Evolutionary conservation across 2,329 filamentous ascomycete species (phyloP), one percentile per base, ranked within the genome.

Genomic region (Boeremia exigua): DNA sequence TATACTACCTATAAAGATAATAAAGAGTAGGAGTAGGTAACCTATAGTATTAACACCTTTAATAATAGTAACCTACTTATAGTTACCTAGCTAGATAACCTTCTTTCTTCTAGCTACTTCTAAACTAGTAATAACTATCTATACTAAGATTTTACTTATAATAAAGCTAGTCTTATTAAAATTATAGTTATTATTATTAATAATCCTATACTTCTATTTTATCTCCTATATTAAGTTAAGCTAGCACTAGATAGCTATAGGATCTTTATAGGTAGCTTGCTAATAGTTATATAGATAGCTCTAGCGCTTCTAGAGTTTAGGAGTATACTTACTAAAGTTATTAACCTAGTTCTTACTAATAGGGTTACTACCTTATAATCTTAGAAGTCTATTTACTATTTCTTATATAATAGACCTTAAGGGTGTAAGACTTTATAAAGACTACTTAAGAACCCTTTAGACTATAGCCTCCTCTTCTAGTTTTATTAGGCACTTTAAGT

Each of bases 341-440:
- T 51, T 32, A 40, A 48, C 39, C 59, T 48, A 63, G 44, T 55
- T 43, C 19, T 54, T 56, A n/a, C 55, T 56, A 34, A 57, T 52
- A 38, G 29, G 30, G 17, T 46, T 32, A 25, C 30, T 38, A 27
- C 37, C 34, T 4, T 48, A 52, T 36, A 17, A 28, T 9, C 28
- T 38, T 12, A 63, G 55, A 15, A 63, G 40, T 23, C 47, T 39
- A 59, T 65, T 46, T 10, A 55, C 62, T 45, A 66, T 60, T 49
- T 39, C 32, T 49, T 23, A 25, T 29, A 67, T 53, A 55, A 47
- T 23, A 54, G 45, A 38, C 28, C 54, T 44, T 40, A 48, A 28
- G 42, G 58, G 54, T 9, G 23, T 4, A 45, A 55, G 27, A 14
- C 32, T 33, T 37, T 38, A 37, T 39, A 5, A 8, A 50, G 15